phyloP scores from a whole-genome alignment of 2,329 filamentous ascomycete genomes.

The Hirsutella thompsonii region DNA sequence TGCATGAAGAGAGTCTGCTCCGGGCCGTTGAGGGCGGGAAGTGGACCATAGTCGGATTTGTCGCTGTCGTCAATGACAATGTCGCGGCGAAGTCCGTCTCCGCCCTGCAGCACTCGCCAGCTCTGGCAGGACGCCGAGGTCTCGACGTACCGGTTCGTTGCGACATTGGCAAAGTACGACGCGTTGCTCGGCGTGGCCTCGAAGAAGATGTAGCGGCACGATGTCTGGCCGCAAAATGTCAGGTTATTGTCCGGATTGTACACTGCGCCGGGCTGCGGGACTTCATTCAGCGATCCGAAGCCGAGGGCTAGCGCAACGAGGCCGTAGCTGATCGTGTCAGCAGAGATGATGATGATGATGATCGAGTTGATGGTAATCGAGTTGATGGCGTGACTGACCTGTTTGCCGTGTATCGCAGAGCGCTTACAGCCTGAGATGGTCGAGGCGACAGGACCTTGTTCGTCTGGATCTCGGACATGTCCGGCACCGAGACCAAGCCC shows the following conservation, averaged over 20 bases:
- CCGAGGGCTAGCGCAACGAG: conserved; percentile 19
- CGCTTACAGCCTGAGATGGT: conserved; percentile 11
- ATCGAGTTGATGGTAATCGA: too few species aligned
- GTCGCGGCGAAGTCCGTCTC: conserved; percentile 13
- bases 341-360: too few species aligned
- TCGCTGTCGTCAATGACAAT: conserved; percentile 15
- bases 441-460: conserved; percentile 12
- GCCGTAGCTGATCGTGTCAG: conserved; percentile 20
- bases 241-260: conserved; percentile 16
- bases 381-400: too few species aligned
- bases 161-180: conserved; percentile 10
- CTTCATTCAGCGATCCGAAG: conserved; percentile 6
- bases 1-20: conserved; percentile 25
- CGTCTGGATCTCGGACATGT: conserved; percentile 21
- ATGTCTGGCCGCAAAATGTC: conserved; percentile 17
- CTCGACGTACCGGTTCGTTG: conserved; percentile 19
- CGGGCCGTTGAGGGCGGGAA: conserved; percentile 15
- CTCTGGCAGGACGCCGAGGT: conserved; percentile 15
- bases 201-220: conserved; percentile 23
- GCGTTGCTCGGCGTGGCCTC: conserved; percentile 13
- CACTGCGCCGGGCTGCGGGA: conserved; percentile 17
- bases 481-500: conserved; percentile 22
- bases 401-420: conserved; percentile 29
- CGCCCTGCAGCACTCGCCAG: conserved; percentile 16
- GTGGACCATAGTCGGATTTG: conserved; percentile 7